Conservation (phyloP, 371 early-diverging fungal species). For the Actinomortierella ambigua region DNA sequence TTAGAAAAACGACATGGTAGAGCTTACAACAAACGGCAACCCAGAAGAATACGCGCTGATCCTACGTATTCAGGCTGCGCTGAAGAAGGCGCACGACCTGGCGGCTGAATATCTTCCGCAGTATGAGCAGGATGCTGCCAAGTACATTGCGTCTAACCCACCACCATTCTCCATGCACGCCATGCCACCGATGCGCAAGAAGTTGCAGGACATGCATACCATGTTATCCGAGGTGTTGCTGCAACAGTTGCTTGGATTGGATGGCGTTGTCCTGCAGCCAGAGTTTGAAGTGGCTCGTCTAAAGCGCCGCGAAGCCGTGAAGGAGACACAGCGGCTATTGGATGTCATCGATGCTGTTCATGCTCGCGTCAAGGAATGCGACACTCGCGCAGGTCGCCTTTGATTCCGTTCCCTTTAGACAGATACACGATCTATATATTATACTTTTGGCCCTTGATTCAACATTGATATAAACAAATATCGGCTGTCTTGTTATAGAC, state of each 20-base stretch:
- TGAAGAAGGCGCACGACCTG: slow-evolving; percentile 29
- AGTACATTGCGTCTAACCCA: slow-evolving; percentile 22
- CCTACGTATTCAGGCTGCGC: slow-evolving; percentile 34
- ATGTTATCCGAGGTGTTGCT: slow-evolving; percentile 61
- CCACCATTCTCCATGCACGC: slow-evolving; percentile 18
- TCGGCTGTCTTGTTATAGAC: too few species aligned
- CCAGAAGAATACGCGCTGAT: slow-evolving; percentile 49
- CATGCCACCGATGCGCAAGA: slow-evolving; percentile 49
- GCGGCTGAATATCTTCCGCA: slow-evolving; percentile 26
- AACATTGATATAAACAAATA: too few species aligned
- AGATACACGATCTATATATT: too few species aligned
- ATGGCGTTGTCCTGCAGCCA: slow-evolving; percentile 60
- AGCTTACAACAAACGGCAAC: slow-evolving; percentile 53
- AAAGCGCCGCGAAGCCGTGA: slow-evolving; percentile 63
- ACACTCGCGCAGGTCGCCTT: slow-evolving; percentile 7
- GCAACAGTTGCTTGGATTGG: slow-evolving; percentile 60
- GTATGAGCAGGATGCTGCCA: slow-evolving; percentile 28
- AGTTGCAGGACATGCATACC: slow-evolving; percentile 58
- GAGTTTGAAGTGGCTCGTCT: slow-evolving; percentile 64
- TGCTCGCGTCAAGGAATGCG: slow-evolving; percentile 32
- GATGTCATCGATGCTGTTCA: slow-evolving; percentile 59
- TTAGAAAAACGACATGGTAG: slow-evolving; percentile 49
- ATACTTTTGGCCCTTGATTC: too few species aligned
- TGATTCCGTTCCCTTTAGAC: too few species aligned
- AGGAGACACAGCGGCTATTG: slow-evolving; percentile 54